Percentiles rank a stretch among this genome's conserved stretches.
phyloP scores from a whole-genome alignment of 306 rosid genomes.

The Casuarina cunninghamiana region DNA sequence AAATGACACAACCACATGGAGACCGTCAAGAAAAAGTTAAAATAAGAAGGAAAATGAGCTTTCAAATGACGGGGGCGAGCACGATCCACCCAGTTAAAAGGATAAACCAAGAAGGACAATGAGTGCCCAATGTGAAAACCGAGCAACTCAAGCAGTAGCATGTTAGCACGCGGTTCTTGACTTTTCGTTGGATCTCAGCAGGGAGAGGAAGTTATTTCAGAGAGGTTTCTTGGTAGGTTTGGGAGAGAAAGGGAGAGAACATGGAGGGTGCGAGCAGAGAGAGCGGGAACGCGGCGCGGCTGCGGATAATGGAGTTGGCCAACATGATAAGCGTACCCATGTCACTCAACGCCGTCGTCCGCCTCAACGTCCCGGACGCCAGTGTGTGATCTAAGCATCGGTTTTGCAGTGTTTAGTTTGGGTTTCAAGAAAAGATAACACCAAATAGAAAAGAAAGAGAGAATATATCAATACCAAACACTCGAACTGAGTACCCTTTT shows the following conservation, averaged over 20 bases:
- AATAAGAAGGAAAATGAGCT: no score
- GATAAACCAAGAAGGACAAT: no score
- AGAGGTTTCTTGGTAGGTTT: no score
- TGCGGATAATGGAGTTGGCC: conserved; percentile 67
- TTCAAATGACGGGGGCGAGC: no score
- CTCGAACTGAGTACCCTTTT: conserved; percentile 1
- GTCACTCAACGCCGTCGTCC: conserved; percentile 87
- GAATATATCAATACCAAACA: neutral
- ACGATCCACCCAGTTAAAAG: no score
- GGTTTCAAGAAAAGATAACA: neutral
- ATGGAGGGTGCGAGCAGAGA: conserved; percentile 38
- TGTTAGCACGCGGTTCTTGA: no score
- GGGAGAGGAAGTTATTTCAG: no score
- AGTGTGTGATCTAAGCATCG: neutral
- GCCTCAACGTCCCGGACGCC: conserved; percentile 83
- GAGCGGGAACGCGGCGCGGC: conserved; percentile 51
- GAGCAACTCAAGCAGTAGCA: no score
- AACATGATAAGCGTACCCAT: conserved; percentile 98
- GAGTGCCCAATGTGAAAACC: no score
- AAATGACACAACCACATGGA: no score
- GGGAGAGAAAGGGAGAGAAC: neutral
- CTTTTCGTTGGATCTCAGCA: no score
- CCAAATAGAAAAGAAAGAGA: neutral
- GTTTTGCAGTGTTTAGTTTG: neutral
- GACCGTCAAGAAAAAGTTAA: no score